Evolutionary conservation across 192 early-diverging fungal species (phyloP).

Genomic region (Helicostylum pulchrum): DNA sequence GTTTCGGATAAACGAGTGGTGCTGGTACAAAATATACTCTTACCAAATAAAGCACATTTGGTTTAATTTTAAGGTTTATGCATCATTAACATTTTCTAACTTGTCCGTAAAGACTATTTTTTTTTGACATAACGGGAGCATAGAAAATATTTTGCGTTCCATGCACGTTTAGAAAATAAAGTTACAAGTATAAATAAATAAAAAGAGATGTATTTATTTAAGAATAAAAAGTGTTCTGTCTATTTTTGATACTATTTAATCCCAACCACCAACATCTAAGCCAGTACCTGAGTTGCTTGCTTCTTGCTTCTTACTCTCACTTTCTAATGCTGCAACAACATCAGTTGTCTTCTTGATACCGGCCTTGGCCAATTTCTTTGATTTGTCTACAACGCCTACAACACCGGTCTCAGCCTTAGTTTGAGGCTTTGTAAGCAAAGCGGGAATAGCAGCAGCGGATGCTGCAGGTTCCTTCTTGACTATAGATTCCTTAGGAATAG

Average conservation of each 20-base stretch:
- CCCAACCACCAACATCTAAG: slow-evolving; percentile 26
- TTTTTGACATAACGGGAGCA: too few species aligned
- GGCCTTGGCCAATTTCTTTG: slow-evolving; percentile 16
- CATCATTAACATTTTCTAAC: too few species aligned
- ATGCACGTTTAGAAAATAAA: too few species aligned
- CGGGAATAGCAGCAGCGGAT: slow-evolving; percentile 1
- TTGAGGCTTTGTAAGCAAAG: not conserved
- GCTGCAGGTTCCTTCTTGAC: not conserved
- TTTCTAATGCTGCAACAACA: slow-evolving; percentile 17
- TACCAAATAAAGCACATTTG: too few species aligned
- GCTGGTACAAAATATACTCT: too few species aligned
- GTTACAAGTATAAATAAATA: too few species aligned
- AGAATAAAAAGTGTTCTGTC: too few species aligned
- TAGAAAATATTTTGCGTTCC: too few species aligned
- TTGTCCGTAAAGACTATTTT: too few species aligned
- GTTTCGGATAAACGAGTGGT: too few species aligned
- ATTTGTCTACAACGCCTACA: slow-evolving; percentile 21
- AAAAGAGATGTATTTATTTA: too few species aligned
- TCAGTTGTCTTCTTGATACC: slow-evolving; percentile 12
- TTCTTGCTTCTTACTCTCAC: slow-evolving; percentile 4
- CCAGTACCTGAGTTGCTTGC: slow-evolving; percentile 17
- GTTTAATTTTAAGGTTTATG: too few species aligned
- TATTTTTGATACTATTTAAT: slow-evolving; percentile 3
- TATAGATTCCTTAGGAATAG: not conserved
- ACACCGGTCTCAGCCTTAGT: slow-evolving; percentile 20